These are phyloP conservation scores for Heliocybe sulcata DNA, from an alignment of 1,284 basidiomycete species.

Conservation along the genomic window DNA sequence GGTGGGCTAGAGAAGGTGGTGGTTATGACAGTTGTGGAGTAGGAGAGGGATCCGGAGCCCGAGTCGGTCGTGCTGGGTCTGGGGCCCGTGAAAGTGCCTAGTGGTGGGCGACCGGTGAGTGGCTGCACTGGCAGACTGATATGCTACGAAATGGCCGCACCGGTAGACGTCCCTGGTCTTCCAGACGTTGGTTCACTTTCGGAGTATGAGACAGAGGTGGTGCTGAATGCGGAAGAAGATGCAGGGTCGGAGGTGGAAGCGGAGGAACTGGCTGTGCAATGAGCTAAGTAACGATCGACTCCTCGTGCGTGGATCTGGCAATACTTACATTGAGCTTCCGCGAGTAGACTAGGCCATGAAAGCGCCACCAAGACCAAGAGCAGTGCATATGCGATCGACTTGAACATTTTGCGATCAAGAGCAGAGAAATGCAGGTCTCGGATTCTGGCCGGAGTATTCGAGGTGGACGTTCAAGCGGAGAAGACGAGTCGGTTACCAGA, in stretches of 20 bases:
- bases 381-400: neutral
- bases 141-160: neutral
- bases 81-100: neutral
- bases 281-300: neutral
- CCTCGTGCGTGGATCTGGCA: neutral
- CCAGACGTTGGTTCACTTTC: neutral
- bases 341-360: neutral
- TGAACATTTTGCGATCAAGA: neutral
- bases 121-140: neutral
- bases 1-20: neutral
- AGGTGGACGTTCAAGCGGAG: neutral
- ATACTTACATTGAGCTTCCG: neutral
- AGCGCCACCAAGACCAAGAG: neutral
- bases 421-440: neutral
- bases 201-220: neutral
- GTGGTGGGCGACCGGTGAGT: neutral
- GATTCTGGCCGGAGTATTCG: neutral
- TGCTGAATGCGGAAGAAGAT: neutral
- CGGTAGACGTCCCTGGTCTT: neutral
- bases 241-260: neutral
- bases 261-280: neutral
- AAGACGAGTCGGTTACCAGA: no score
- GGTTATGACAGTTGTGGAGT: neutral
- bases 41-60: neutral
- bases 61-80: neutral